Evolutionary conservation across 106 monocot species (phyloP).

Genomic region (Narthecium ossifragum): DNA sequence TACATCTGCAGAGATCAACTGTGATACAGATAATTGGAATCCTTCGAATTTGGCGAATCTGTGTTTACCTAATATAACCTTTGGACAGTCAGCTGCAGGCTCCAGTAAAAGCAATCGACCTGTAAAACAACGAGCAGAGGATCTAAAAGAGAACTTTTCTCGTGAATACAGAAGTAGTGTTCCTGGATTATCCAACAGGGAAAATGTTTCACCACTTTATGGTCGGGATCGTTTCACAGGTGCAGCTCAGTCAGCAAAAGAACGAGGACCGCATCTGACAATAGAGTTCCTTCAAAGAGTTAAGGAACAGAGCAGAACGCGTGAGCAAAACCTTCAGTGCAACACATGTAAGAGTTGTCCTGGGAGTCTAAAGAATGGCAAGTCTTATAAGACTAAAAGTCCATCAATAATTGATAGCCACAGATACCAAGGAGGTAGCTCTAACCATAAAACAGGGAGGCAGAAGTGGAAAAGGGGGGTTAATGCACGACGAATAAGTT

Average conservation of each 20-base stretch:
- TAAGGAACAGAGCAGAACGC: conserved; percentile 36
- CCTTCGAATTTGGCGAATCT: conserved; percentile 12
- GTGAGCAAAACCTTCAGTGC: conserved; percentile 20
- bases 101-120: conserved; percentile 10
- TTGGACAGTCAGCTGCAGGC: not conserved
- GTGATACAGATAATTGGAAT: conserved; percentile 17
- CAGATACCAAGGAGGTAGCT: conserved; percentile 47
- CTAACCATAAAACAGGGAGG: conserved; percentile 11
- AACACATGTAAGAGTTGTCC: conserved; percentile 28
- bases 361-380: conserved; percentile 30
- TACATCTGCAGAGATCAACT: conserved; percentile 34
- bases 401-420: conserved; percentile 71
- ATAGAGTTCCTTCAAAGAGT: conserved; percentile 33
- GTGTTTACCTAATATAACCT: conserved; percentile 3
- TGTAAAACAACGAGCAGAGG: conserved; percentile 11
- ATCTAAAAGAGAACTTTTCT: conserved; percentile 10
- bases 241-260: conserved; percentile 12
- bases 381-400: conserved; percentile 31
- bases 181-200: conserved; percentile 16
- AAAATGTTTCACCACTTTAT: conserved; percentile 10
- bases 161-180: conserved; percentile 7
- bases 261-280: conserved; percentile 12
- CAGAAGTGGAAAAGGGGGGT: conserved; percentile 24
- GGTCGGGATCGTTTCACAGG: conserved; percentile 17
- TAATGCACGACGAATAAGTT: conserved; percentile 11